Conservation (phyloP, 2,329 filamentous ascomycete species). For the Colletotrichum sp. region DNA sequence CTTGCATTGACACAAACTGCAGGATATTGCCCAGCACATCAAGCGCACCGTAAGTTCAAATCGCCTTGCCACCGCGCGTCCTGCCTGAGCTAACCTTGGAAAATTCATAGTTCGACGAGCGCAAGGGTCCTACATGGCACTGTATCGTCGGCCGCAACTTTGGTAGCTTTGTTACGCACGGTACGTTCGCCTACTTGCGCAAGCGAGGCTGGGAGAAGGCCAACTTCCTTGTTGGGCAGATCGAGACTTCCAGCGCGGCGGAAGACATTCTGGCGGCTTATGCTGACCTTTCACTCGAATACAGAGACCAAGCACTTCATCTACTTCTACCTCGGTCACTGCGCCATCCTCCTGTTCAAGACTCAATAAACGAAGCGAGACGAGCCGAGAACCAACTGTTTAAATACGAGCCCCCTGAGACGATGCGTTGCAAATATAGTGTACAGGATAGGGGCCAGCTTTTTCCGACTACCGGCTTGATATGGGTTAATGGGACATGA, state of each 20-base stretch:
- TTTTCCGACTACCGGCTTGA: neutral
- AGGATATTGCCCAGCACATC: conserved; percentile 96
- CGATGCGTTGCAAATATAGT: neutral
- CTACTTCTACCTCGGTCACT: conserved; percentile 99
- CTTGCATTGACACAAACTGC: neutral
- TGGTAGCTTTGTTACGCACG: conserved; percentile 97
- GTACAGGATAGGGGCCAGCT: neutral
- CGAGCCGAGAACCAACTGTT: neutral
- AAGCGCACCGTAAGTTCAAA: conserved; percentile 77
- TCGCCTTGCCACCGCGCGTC: neutral
- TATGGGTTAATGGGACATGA: conserved; percentile 16
- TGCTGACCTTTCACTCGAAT: conserved; percentile 10
- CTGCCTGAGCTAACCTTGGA: neutral
- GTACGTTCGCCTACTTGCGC: conserved; percentile 56
- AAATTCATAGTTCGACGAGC: conserved; percentile 81
- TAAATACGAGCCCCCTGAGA: neutral
- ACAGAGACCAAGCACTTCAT: conserved; percentile 99
- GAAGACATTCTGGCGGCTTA: neutral
- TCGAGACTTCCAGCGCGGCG: neutral
- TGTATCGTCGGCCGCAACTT: conserved; percentile 99
- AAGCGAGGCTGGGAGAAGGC: neutral
- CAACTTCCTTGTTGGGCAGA: neutral
- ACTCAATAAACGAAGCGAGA: conserved; percentile 70
- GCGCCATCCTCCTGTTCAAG: conserved; percentile 98
- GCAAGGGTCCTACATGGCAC: conserved; percentile 98